Conservation (phyloP, 2,329 filamentous ascomycete genomes). For the Colletotrichum destructivum region DNA sequence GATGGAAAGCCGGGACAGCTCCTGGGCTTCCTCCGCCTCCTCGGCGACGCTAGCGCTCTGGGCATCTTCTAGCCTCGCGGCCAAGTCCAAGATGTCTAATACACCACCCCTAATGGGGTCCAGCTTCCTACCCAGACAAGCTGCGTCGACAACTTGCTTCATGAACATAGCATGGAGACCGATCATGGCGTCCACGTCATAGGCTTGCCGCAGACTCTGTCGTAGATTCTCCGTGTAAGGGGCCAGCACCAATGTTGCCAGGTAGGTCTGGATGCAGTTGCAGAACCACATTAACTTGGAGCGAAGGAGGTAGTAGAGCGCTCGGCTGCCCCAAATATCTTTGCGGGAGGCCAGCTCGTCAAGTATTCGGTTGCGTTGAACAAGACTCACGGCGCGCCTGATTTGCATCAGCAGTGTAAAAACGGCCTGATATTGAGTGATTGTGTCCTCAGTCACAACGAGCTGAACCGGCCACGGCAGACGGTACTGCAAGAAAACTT, state of each 20-base stretch:
- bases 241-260: conserved; percentile 80
- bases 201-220: conserved; percentile 69
- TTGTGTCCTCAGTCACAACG: conserved; percentile 77
- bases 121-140: conserved; percentile 78
- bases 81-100: conserved; percentile 82
- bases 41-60: conserved; percentile 59
- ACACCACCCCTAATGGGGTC: conserved; percentile 80
- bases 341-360: conserved; percentile 57
- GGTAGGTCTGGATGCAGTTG: conserved; percentile 81
- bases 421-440: conserved; percentile 78
- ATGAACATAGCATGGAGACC: conserved; percentile 76
- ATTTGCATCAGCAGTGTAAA: conserved; percentile 85
- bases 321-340: conserved; percentile 58
- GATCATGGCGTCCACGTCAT: conserved; percentile 88
- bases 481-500: conserved; percentile 77
- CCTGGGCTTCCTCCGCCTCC: conserved; percentile 55
- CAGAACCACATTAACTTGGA: conserved; percentile 84
- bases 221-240: conserved; percentile 72
- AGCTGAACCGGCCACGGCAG: conserved; percentile 79
- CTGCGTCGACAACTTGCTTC: conserved; percentile 74
- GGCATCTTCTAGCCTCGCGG: conserved; percentile 77
- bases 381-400: conserved; percentile 76
- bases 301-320: conserved; percentile 73
- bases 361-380: conserved; percentile 70
- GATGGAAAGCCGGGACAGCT: conserved; percentile 57